Evolutionary conservation across 1,139 yeast species (phyloP).

Genomic region (Pneumocystis jirovecii): DNA sequence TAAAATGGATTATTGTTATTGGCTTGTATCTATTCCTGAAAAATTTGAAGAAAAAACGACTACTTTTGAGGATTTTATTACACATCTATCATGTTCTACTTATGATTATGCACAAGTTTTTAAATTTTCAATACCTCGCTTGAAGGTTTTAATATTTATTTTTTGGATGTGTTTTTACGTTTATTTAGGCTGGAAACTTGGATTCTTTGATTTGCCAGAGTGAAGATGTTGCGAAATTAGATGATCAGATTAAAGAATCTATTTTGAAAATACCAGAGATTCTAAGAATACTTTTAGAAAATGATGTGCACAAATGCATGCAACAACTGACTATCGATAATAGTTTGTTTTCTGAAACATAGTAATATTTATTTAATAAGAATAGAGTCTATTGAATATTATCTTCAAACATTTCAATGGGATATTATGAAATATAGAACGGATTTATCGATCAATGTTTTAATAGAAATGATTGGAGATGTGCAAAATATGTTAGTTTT

Average conservation of each 20-base stretch:
- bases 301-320: constrained; percentile 29
- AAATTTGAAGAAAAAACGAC: constrained; percentile 5
- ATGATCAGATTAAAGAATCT: constrained; percentile 53
- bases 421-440: constrained; percentile 69
- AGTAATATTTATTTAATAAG: background rate
- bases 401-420: constrained; percentile 69
- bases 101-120: constrained; percentile 14
- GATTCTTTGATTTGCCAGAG: constrained; percentile 82
- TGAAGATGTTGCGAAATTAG: constrained; percentile 74
- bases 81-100: background rate
- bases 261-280: constrained; percentile 66
- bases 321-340: constrained; percentile 38
- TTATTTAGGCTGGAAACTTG: constrained; percentile 84
- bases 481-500: constrained; percentile 3
- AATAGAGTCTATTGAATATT: constrained; percentile 36
- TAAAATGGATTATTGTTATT: background rate
- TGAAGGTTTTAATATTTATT: constrained; percentile 6
- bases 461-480: constrained; percentile 51
- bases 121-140: constrained; percentile 44
- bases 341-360: constrained; percentile 19
- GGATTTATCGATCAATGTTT: constrained; percentile 66
- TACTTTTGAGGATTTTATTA: constrained; percentile 5
- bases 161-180: constrained; percentile 16
- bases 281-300: constrained; percentile 38
- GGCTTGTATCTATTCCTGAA: constrained; percentile 11